phyloP scores from a whole-genome alignment of 805 yeast species.

The Candida takata region DNA sequence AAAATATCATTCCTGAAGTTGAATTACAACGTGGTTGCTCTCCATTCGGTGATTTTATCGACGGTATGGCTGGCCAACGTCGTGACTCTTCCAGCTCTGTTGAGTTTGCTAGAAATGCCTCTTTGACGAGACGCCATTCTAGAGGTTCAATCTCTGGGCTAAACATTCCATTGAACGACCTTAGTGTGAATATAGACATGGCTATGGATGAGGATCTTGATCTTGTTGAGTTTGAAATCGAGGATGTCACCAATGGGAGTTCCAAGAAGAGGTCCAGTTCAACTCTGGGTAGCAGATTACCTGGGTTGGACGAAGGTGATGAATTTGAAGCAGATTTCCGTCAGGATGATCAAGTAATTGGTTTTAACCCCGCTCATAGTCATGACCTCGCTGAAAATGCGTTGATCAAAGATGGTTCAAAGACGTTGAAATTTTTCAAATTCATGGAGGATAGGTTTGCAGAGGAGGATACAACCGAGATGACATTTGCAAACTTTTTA shows the following conservation, averaged over 20 bases:
- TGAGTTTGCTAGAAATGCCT: constrained; percentile 20
- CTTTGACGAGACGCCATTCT: constrained; percentile 20
- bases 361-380: too few relatives aligned
- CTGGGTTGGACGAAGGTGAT: constrained; percentile 10
- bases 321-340: constrained; percentile 3
- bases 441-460: constrained; percentile 15
- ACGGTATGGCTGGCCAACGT: constrained; percentile 19
- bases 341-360: not conserved
- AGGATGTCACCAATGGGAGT: constrained; percentile 3
- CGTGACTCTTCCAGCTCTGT: constrained; percentile 11
- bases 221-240: constrained; percentile 4
- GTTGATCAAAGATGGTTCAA: not conserved
- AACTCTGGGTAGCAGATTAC: constrained; percentile 9
- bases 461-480: constrained; percentile 7
- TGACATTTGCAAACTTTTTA: constrained; percentile 16
- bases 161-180: constrained; percentile 8
- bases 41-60: constrained; percentile 20
- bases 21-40: constrained; percentile 8
- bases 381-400: not conserved
- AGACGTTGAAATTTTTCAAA: constrained; percentile 17
- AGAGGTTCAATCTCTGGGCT: constrained; percentile 19
- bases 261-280: constrained; percentile 16
- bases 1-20: not conserved
- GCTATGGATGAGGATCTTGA: constrained; percentile 1
- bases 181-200: constrained; percentile 4